Evolutionary conservation across 2,329 filamentous ascomycete species (phyloP).

Genomic region (Fusarium falciforme): DNA sequence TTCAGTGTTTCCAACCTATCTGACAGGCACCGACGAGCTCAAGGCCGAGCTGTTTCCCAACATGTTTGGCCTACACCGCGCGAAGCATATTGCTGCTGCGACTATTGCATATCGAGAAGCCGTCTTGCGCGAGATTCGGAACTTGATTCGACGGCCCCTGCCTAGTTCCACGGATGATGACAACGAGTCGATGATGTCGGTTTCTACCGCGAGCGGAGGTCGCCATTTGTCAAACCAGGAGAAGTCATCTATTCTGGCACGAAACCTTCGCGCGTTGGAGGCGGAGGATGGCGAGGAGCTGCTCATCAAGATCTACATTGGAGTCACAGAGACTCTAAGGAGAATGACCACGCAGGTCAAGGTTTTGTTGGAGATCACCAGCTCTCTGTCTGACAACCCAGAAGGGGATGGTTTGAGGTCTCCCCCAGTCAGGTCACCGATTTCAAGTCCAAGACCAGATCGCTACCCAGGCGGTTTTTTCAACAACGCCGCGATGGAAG

Average conservation of each 20-base stretch:
- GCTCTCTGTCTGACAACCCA: conserved; percentile 67
- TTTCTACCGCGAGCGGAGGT: conserved; percentile 79
- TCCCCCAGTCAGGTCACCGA: conserved; percentile 62
- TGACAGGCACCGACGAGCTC: conserved; percentile 77
- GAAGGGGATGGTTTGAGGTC: conserved; percentile 57
- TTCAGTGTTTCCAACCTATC: conserved; percentile 81
- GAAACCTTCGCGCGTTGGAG: conserved; percentile 87
- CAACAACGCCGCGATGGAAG: conserved; percentile 53
- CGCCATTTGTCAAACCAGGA: conserved; percentile 82
- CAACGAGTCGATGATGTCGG: conserved; percentile 87
- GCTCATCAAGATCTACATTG: conserved; percentile 84
- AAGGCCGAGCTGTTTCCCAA: conserved; percentile 76
- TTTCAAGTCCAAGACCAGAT: conserved; percentile 62
- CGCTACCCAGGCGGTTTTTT: conserved; percentile 39
- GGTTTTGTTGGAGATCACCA: conserved; percentile 92
- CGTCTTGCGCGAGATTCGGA: conserved; percentile 86
- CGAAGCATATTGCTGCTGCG: conserved; percentile 82
- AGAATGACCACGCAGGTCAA: conserved; percentile 92
- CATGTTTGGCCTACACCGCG: conserved; percentile 82
- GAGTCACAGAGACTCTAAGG: conserved; percentile 86
- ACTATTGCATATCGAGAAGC: conserved; percentile 87
- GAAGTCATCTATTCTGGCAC: conserved; percentile 87
- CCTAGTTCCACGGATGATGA: conserved; percentile 96
- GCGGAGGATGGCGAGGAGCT: conserved; percentile 86
- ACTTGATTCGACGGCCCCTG: conserved; percentile 83